phyloP scores from a whole-genome alignment of 2,329 filamentous ascomycete genomes.

The Ceratocystis smalleyi region DNA sequence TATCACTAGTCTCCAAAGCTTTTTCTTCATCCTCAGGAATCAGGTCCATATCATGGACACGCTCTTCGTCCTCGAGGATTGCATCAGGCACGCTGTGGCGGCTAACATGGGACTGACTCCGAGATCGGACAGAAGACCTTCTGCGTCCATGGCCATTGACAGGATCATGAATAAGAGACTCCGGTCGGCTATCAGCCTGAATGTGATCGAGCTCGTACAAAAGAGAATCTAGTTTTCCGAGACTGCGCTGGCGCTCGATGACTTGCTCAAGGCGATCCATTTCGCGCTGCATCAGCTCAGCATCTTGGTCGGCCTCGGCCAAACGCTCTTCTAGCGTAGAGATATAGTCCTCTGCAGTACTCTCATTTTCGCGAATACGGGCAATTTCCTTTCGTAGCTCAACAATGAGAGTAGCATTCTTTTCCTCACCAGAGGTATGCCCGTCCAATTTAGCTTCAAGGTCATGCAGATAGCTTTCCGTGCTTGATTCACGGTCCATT shows the following conservation, averaged over 20 bases:
- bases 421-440: conserved; percentile 81
- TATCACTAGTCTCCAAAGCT: conserved; percentile 4
- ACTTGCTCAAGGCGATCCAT: conserved; percentile 89
- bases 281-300: conserved; percentile 92
- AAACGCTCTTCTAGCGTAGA: conserved; percentile 89
- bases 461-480: conserved; percentile 83
- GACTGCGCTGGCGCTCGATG: conserved; percentile 82
- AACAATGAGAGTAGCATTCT: conserved; percentile 67
- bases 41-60: conserved; percentile 23
- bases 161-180: conserved; percentile 11
- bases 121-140: conserved; percentile 27
- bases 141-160: conserved; percentile 23
- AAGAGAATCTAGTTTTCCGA: conserved; percentile 86
- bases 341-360: conserved; percentile 87
- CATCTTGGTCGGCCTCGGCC: conserved; percentile 88
- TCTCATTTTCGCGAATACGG: conserved; percentile 77
- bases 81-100: conserved; percentile 39
- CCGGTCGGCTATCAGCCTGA: conserved; percentile 24
- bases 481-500: conserved; percentile 78
- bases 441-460: conserved; percentile 82
- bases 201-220: conserved; percentile 78
- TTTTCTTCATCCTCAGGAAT: conserved; percentile 20
- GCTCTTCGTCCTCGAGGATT: conserved; percentile 39
- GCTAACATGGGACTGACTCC: conserved; percentile 15
- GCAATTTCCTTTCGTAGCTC: conserved; percentile 86